A percentile compares a stretch with the other conserved stretches of the same genome.
phyloP scores from a whole-genome alignment of 192 early-diverging fungal genomes.

The Coemansia sp. region DNA sequence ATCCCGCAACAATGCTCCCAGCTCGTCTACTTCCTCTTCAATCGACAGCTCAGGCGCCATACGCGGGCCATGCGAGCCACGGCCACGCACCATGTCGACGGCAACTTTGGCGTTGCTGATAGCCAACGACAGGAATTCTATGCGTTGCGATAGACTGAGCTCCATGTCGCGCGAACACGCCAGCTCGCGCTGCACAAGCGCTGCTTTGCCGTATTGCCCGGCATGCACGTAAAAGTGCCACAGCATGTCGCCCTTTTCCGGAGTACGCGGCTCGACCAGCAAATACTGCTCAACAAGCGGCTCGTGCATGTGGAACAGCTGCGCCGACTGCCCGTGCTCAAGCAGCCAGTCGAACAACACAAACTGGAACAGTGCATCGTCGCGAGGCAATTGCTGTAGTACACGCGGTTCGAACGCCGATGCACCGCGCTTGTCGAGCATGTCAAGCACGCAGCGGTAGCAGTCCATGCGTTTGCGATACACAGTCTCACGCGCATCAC shows the following conservation, averaged over 20 bases:
- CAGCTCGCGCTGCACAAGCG: conserved; percentile 55
- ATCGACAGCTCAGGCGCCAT: conserved; percentile 7
- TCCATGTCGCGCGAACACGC: conserved; percentile 40
- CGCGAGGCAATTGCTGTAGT: conserved; percentile 44
- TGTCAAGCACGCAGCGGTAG: conserved; percentile 43
- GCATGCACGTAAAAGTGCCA: conserved; percentile 68
- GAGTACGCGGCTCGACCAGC: conserved; percentile 53
- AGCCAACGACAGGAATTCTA: conserved; percentile 66
- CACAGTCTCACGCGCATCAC: conserved; percentile 44
- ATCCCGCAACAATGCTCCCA: conserved; percentile 50
- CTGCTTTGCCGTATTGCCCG: conserved; percentile 59
- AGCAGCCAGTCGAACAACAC: conserved; percentile 68
- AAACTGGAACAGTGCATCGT: conserved; percentile 67
- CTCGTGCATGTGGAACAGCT: conserved; percentile 55
- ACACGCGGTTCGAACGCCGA: conserved; percentile 5
- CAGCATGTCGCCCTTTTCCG: conserved; percentile 60
- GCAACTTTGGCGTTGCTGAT: conserved; percentile 66
- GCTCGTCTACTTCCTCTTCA: conserved; percentile 50
- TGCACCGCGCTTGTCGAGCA: conserved; percentile 30
- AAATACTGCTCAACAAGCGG: conserved; percentile 56
- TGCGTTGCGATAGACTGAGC: conserved; percentile 42
- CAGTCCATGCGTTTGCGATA: conserved; percentile 49
- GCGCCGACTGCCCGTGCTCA: conserved; percentile 38
- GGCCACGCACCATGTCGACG: conserved; percentile 31
- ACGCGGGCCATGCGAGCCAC: not conserved